Base-by-base conservation (phyloP, 148 eudicot genomes). In the Agrostemma githago region DNA sequence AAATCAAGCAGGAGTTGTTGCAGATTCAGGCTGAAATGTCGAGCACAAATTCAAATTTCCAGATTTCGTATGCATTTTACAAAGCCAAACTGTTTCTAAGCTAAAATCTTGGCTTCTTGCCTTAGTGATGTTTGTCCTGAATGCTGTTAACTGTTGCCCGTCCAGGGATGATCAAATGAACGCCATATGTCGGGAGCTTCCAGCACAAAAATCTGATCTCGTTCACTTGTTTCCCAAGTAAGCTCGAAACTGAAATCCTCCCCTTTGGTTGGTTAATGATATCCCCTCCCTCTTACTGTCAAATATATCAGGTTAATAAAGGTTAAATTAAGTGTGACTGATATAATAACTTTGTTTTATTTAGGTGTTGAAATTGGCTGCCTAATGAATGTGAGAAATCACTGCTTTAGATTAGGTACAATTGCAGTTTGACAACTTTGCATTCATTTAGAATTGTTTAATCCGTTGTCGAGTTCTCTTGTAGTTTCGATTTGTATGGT, bases 101-200 rank as follows among this genome's bases (percentile, higher is more conserved):
- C 53, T 51, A 34, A 3, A n/a, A n/a, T n/a, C n/a, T n/a, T n/a
- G n/a, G n/a, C n/a, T 43, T 20, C 46, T 54, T 34, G 17, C 39
- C 14, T 6, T 7, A 7, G 56, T 57, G n/a, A 70, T 48, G 21
- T 53, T 26, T 51, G 38, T 38, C 62, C 16, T 26, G 54, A 17
- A 21, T 70, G 54, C 39, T 7, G 61, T 63, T 39, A 39, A 53
- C 39, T 21, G 21, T 16, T 75, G 62, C n/a, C n/a, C n/a, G n/a
- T n/a, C n/a, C 75, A 93, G 98, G 83, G 82, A 91, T 75, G 94
- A 88, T 70, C 88, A 93, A 75, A 85, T 93, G 79, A 91, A 93
- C 60, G 90, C 66, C 4, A 89, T 93, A 72, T 88, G 92, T 51
- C 91, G 91, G 37, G 82, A 89, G 84, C 97, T 90, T 62, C 98